These are phyloP conservation scores for Aspergillus intermedius DNA, from an alignment of 2,329 filamentous ascomycete genomes.

Conservation along the genomic window DNA sequence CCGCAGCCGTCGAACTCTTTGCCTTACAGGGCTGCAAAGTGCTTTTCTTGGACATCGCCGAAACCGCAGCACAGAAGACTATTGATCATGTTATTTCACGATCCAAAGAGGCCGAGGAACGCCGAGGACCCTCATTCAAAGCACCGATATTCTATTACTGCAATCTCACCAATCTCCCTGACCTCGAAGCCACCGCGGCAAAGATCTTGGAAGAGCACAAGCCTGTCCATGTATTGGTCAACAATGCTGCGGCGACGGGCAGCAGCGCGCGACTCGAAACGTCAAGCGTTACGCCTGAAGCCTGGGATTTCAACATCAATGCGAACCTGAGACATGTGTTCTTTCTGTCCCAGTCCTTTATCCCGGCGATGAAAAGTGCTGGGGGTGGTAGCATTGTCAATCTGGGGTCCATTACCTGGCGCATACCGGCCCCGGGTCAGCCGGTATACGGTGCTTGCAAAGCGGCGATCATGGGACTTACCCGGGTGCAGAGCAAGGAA, in stretches of 20 bases:
- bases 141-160: constrained; percentile 38
- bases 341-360: constrained; percentile 38
- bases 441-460: constrained; percentile 37
- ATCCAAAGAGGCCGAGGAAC: background rate
- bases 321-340: constrained; percentile 43
- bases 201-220: constrained; percentile 23
- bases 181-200: constrained; percentile 20
- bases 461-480: constrained; percentile 36
- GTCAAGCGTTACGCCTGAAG: constrained; percentile 32
- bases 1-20: constrained; percentile 38
- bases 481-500: constrained; percentile 33
- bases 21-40: constrained; percentile 41
- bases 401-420: constrained; percentile 36
- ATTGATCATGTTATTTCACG: constrained; percentile 5
- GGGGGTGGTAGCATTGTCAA: constrained; percentile 44
- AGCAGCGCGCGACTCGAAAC: constrained; percentile 10
- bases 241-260: constrained; percentile 27
- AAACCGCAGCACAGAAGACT: constrained; percentile 20
- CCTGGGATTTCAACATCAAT: constrained; percentile 40
- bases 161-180: constrained; percentile 35
- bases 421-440: constrained; percentile 26
- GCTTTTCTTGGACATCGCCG: constrained; percentile 39
- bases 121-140: background rate
- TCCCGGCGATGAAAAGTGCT: constrained; percentile 27
- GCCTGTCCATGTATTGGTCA: constrained; percentile 29